These are phyloP conservation scores for Botrytis hyacinthi DNA, from an alignment of 2,329 filamentous ascomycete species.

Conservation along the genomic window DNA sequence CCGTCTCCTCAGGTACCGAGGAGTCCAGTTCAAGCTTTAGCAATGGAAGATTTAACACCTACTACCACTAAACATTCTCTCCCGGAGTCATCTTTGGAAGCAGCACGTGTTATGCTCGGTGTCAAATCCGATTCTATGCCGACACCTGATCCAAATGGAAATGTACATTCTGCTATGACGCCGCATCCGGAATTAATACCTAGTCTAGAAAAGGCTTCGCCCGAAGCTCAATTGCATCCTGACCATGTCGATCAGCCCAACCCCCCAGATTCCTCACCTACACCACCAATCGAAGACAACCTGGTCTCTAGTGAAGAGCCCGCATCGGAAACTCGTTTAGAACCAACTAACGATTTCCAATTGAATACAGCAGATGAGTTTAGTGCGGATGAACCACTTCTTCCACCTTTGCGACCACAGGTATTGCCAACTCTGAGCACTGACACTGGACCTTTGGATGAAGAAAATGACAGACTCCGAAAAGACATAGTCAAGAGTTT, in stretches of 20 bases:
- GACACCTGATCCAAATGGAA: constrained; percentile 30
- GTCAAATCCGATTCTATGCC: constrained; percentile 24
- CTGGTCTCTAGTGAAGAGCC: neutral
- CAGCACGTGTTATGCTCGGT: constrained; percentile 39
- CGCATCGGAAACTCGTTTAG: neutral
- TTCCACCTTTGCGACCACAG: constrained; percentile 22
- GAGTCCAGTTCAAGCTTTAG: constrained; percentile 26
- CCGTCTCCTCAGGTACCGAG: constrained; percentile 4
- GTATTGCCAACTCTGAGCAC: constrained; percentile 28
- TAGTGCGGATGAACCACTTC: neutral
- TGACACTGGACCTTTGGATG: constrained; percentile 37
- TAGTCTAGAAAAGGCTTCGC: constrained; percentile 26
- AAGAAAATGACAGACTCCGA: constrained; percentile 68
- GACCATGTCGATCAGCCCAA: constrained; percentile 35
- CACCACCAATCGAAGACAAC: constrained; percentile 47
- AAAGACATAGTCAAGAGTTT: constrained; percentile 74
- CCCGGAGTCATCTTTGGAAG: constrained; percentile 25
- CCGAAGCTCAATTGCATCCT: constrained; percentile 31
- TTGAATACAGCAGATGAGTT: neutral
- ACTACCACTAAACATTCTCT: constrained; percentile 30
- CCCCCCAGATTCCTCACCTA: constrained; percentile 43
- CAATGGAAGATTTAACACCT: constrained; percentile 31
- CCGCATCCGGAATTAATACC: constrained; percentile 33
- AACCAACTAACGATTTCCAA: neutral
- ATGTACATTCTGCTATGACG: constrained; percentile 29